Evolutionary conservation across 2,329 filamentous ascomycete species (phyloP), one percentile per base, ranked within the genome.

Genomic region (Venturiaceae sp.): DNA sequence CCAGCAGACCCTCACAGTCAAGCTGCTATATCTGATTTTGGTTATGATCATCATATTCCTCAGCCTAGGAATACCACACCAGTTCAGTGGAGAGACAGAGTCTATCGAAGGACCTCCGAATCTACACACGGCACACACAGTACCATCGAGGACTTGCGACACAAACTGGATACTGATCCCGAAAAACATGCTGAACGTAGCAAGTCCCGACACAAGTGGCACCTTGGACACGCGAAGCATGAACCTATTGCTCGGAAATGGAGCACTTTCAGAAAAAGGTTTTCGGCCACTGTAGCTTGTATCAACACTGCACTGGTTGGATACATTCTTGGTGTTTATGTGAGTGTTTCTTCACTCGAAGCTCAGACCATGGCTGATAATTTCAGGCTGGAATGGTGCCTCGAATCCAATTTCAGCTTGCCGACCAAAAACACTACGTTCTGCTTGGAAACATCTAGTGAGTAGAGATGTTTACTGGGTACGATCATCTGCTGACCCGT

Each of bases 401-500:
- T n/a, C 82, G 84, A 3, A 88, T 92, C 28, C 87, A 91, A 67
- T 90, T 90, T 68, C 85, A 84, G 64, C 82, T 92, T 62, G 83
- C 83, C 26, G 87, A 91, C 64, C 78, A 84, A 61, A 73, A 82
- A 47, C 86, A 90, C 64, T 77, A 82, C 60, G 79, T 83, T 1
- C 83, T 90, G 30, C 76, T 89, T 36, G 88, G 88, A 3, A 92
- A 92, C 64, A 85, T 88, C 16, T 80, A 83, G 69, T 76, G 62
- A 64, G 73, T 65, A 11, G 5, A 23, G 11, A 3, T 8, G 23
- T 1, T 16, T 6, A 9, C 39, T 4, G 9, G 13, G 7, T 33
- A 36, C n/a, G 5, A 23, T 16, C n/a, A 26, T 13, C 21, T 23
- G 9, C 5, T 14, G 14, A 55, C 11, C 33, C 21, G 13, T 5